Conservation (phyloP, 1,284 basidiomycete species). For the Pseudozyma sp. region DNA sequence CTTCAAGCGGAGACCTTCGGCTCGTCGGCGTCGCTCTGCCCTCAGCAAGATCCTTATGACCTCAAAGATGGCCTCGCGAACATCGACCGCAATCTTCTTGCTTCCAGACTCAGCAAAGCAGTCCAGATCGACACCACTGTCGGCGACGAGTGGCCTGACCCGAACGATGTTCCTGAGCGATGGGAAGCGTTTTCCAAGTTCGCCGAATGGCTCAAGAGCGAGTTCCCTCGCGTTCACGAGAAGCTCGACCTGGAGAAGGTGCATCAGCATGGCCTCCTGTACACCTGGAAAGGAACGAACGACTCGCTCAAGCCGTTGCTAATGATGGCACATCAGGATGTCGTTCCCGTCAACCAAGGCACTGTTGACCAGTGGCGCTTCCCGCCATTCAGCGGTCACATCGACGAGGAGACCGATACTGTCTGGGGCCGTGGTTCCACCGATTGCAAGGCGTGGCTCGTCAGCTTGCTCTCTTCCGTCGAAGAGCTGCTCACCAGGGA, state of each 20-base stretch:
- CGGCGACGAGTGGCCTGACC: conserved; percentile 54
- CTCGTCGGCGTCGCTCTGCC: conserved; percentile 24
- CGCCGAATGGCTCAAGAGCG: conserved; percentile 45
- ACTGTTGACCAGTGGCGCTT: conserved; percentile 72
- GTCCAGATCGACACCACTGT: conserved; percentile 62
- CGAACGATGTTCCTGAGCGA: conserved; percentile 37
- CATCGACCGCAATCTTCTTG: conserved; percentile 40
- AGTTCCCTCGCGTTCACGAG: conserved; percentile 54
- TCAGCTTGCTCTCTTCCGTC: conserved; percentile 71
- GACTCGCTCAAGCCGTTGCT: conserved; percentile 76
- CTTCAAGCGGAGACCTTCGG: conserved; percentile 10
- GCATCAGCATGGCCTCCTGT: conserved; percentile 77
- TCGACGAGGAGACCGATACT: conserved; percentile 70
- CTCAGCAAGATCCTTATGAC: conserved; percentile 42
- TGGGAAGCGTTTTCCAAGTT: conserved; percentile 57
- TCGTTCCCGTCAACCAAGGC: conserved; percentile 72
- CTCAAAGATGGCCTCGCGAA: conserved; percentile 38
- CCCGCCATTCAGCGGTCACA: conserved; percentile 72
- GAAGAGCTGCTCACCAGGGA: conserved; percentile 71
- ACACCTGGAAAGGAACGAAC: conserved; percentile 76
- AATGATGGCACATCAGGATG: conserved; percentile 73
- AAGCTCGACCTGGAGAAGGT: conserved; percentile 68
- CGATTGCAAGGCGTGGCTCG: conserved; percentile 70
- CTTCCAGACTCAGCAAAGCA: conserved; percentile 49
- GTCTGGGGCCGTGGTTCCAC: conserved; percentile 71